These are phyloP conservation scores for Phytophthora sansomeana DNA, from an alignment of 352 stramenopile genomes.

Conservation along the genomic window DNA sequence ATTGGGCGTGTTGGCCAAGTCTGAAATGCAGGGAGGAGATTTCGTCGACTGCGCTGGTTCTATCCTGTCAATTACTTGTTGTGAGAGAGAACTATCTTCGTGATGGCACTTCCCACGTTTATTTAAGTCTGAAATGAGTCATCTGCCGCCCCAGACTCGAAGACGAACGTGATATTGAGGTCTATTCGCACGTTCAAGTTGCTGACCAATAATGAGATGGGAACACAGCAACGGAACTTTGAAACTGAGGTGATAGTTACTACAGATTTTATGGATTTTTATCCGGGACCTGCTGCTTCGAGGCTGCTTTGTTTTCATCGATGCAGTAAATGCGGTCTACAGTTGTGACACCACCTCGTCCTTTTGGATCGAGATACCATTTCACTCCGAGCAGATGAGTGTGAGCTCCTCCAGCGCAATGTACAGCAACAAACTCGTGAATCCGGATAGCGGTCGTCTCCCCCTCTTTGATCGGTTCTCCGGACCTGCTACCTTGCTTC, in stretches of 20 bases:
- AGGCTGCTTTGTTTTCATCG: neutral
- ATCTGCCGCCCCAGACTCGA: no score
- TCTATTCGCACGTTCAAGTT: no score
- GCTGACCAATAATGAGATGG: neutral
- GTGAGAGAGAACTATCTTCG: neutral
- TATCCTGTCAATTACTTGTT: neutral
- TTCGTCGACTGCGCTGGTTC: neutral
- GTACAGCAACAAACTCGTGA: conserved; percentile 35
- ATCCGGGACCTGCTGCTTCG: neutral
- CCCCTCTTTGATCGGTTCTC: neutral
- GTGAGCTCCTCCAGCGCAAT: conserved; percentile 24
- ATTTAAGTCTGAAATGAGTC: neutral
- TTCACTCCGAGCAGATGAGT: conserved; percentile 26
- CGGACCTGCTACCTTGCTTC: conserved; percentile 18
- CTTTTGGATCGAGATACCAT: conserved; percentile 24
- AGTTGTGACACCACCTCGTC: conserved; percentile 12
- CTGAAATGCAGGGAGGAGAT: neutral
- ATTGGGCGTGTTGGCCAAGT: neutral
- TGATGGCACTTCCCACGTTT: neutral
- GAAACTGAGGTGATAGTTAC: neutral
- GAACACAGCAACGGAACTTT: neutral
- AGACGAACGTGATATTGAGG: no score
- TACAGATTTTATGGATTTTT: neutral
- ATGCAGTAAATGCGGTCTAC: conserved; percentile 10
- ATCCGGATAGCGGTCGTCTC: conserved; percentile 11